Percentiles rank a stretch among this genome's conserved stretches.
Conservation (phyloP, 2,329 filamentous ascomycete genomes). For the Rhynchosporium secalis region DNA sequence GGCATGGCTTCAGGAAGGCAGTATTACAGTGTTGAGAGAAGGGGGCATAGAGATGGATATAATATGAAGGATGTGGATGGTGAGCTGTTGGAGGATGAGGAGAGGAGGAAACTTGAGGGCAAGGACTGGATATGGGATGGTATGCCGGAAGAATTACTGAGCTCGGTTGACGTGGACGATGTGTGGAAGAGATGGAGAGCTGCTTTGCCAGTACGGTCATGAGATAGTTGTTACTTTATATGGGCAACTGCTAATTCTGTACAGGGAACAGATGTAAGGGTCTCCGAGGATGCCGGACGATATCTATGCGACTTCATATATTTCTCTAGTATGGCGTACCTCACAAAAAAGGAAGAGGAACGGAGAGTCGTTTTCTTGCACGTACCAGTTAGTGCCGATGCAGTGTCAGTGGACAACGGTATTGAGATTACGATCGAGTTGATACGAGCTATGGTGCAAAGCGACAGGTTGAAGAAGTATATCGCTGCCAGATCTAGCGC, state of each 20-base stretch:
- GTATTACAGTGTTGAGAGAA: constrained; percentile 71
- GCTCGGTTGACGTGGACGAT: constrained; percentile 58
- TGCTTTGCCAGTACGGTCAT: constrained; percentile 48
- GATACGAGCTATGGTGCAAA: constrained; percentile 57
- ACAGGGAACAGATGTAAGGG: constrained; percentile 50
- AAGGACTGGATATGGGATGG: constrained; percentile 55
- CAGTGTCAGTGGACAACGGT: constrained; percentile 50
- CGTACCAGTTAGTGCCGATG: constrained; percentile 61
- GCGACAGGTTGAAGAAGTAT: constrained; percentile 30
- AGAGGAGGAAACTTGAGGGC: constrained; percentile 43
- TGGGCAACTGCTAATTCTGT: constrained; percentile 5
- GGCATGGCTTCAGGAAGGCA: constrained; percentile 69
- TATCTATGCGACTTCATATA: constrained; percentile 81
- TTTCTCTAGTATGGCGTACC: constrained; percentile 64
- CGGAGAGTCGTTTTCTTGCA: constrained; percentile 68
- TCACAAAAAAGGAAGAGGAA: constrained; percentile 49
- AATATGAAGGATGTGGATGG: constrained; percentile 69
- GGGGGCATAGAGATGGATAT: constrained; percentile 73
- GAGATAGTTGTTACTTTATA: background rate
- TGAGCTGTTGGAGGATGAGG: constrained; percentile 50
- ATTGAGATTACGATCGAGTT: constrained; percentile 54
- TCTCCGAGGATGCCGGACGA: constrained; percentile 69
- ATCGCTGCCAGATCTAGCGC: background rate
- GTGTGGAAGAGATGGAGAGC: constrained; percentile 57
- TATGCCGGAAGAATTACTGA: constrained; percentile 55